These are phyloP conservation scores for Decorospora gaudefroyi DNA, from an alignment of 2,329 filamentous ascomycete species.

Conservation along the genomic window DNA sequence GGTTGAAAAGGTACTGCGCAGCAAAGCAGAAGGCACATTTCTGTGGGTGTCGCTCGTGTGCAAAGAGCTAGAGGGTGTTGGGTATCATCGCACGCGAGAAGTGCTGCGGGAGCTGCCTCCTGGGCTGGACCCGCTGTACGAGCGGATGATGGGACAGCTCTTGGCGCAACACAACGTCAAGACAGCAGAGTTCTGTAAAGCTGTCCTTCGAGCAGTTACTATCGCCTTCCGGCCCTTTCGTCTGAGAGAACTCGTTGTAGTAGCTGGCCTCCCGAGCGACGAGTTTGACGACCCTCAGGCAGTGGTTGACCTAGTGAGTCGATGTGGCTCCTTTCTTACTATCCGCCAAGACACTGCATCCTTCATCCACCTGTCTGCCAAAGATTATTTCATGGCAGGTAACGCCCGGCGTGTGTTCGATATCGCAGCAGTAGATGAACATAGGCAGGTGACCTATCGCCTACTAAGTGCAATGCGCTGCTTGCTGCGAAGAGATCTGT, in stretches of 20 bases:
- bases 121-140: slow-evolving; percentile 48
- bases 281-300: not conserved
- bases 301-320: slow-evolving; percentile 1
- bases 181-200: slow-evolving; percentile 5
- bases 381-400: slow-evolving; percentile 41
- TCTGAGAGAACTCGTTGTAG: slow-evolving; percentile 3
- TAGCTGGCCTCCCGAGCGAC: slow-evolving; percentile 1
- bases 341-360: slow-evolving; percentile 37
- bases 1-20: slow-evolving; percentile 1
- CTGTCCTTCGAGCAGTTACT: slow-evolving; percentile 2
- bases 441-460: slow-evolving; percentile 1
- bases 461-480: slow-evolving; percentile 38
- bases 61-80: slow-evolving; percentile 34
- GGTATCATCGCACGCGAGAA: slow-evolving; percentile 12
- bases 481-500: slow-evolving; percentile 31
- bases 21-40: slow-evolving; percentile 50
- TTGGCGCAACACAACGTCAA: slow-evolving; percentile 2
- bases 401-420: slow-evolving; percentile 6
- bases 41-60: slow-evolving; percentile 52
- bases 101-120: slow-evolving; percentile 39
- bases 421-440: slow-evolving; percentile 25
- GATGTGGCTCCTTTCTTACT: slow-evolving; percentile 49
- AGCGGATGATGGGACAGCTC: slow-evolving; percentile 43
- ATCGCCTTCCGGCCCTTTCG: slow-evolving; percentile 9
- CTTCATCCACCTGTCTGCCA: slow-evolving; percentile 52